phyloP scores from a whole-genome alignment of 768 basidiomycete species.

The Cystobasidiopsis lactophilus region DNA sequence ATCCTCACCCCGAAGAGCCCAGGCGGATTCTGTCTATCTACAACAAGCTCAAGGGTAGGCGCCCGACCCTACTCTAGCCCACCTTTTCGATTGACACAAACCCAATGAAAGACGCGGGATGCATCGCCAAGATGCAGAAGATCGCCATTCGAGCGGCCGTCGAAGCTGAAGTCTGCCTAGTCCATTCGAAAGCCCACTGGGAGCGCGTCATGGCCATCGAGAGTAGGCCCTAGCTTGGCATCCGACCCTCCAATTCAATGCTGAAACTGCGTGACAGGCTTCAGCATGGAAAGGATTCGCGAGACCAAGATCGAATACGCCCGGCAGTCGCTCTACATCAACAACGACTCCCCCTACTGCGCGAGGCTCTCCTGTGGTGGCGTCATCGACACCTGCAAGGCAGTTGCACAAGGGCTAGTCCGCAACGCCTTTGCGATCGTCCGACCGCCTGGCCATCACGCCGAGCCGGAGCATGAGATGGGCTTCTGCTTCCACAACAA shows the following conservation, averaged over 20 bases:
- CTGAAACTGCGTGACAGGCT: not conserved
- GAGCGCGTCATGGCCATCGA: constrained; percentile 63
- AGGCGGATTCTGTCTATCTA: constrained; percentile 58
- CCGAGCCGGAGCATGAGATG: constrained; percentile 95
- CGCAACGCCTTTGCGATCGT: constrained; percentile 85
- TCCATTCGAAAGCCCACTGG: constrained; percentile 82
- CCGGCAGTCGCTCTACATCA: constrained; percentile 75
- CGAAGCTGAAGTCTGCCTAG: constrained; percentile 59
- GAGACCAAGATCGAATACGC: constrained; percentile 56
- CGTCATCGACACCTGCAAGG: constrained; percentile 68
- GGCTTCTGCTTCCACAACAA: constrained; percentile 99
- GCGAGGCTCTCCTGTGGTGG: constrained; percentile 83
- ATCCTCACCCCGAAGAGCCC: constrained; percentile 48
- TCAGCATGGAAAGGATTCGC: not conserved
- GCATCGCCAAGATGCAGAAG: constrained; percentile 49
- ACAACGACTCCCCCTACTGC: constrained; percentile 56
- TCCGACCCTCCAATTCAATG: not conserved
- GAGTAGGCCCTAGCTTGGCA: constrained; percentile 38
- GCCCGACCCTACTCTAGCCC: not conserved
- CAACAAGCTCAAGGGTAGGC: constrained; percentile 33
- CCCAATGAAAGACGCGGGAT: constrained; percentile 32
- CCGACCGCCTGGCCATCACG: constrained; percentile 85
- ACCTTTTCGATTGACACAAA: not conserved
- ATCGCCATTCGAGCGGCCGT: constrained; percentile 52
- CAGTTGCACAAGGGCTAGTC: constrained; percentile 58